A percentile compares a stretch with the other conserved stretches of the same genome.
Conservation (phyloP, 2,329 filamentous ascomycete genomes). For the Cladophialophora psammophila region DNA sequence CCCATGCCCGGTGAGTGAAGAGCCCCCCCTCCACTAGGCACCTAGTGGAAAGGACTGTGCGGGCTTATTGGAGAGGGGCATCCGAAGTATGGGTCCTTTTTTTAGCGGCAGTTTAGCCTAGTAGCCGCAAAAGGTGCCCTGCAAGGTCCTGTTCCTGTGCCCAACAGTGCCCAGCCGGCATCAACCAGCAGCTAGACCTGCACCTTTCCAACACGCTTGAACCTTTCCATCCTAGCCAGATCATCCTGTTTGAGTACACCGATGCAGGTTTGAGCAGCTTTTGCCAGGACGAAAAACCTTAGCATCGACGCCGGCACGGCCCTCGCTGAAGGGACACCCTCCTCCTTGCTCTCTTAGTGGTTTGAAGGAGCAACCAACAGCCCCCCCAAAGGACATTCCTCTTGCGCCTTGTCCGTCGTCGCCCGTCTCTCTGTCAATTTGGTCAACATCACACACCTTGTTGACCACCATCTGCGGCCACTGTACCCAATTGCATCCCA, state of each 20-base stretch:
- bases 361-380: slow-evolving; percentile 5
- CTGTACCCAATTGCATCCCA: slow-evolving; percentile 29
- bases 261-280: slow-evolving; percentile 15
- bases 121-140: slow-evolving; percentile 11
- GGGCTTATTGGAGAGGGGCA: slow-evolving; percentile 1
- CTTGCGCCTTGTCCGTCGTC: slow-evolving; percentile 25
- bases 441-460: slow-evolving; percentile 29
- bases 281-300: slow-evolving; percentile 21
- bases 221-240: slow-evolving; percentile 22
- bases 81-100: slow-evolving; percentile 10
- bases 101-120: slow-evolving; percentile 16
- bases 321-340: slow-evolving; percentile 20
- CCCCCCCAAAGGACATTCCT: slow-evolving; percentile 14
- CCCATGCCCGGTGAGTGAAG: not conserved
- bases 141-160: slow-evolving; percentile 2
- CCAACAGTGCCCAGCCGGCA: slow-evolving; percentile 27
- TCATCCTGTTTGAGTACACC: not conserved
- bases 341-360: slow-evolving; percentile 3
- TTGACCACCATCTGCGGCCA: slow-evolving; percentile 17
- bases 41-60: not conserved
- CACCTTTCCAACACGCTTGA: slow-evolving; percentile 22
- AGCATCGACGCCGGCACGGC: slow-evolving; percentile 34
- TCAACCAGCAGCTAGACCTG: slow-evolving; percentile 21
- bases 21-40: not conserved
- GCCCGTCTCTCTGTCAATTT: slow-evolving; percentile 29